Percentiles rank a stretch among this genome's conserved stretches.
phyloP scores from a whole-genome alignment of 192 early-diverging fungal species.

The Coemansia sp. region DNA sequence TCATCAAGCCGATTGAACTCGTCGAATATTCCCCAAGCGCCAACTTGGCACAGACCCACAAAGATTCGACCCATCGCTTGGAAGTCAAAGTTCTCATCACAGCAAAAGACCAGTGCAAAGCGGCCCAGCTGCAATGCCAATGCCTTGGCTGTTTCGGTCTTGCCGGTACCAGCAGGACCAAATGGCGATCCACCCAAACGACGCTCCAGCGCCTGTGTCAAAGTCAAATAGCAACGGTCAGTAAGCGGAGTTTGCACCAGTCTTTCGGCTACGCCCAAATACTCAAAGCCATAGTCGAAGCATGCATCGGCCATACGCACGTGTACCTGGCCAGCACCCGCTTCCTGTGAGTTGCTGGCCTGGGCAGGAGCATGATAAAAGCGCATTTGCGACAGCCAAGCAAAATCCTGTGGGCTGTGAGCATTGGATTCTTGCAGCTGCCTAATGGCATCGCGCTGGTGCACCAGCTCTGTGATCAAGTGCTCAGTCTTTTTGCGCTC shows the following conservation, averaged over 20 bases:
- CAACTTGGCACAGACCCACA: slow-evolving; percentile 96
- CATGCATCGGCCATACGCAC: slow-evolving; percentile 92
- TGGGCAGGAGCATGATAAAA: slow-evolving; percentile 72
- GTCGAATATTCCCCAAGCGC: slow-evolving; percentile 99
- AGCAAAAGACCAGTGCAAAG: slow-evolving; percentile 99
- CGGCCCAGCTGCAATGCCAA: slow-evolving; percentile 92
- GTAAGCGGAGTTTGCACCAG: slow-evolving; percentile 99
- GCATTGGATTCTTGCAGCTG: slow-evolving; percentile 56
- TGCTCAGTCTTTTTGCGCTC: slow-evolving; percentile 95
- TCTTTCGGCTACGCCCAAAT: slow-evolving; percentile 93
- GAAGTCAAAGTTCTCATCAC: slow-evolving; percentile 99
- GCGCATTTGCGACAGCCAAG: slow-evolving; percentile 95
- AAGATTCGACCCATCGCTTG: slow-evolving; percentile 99
- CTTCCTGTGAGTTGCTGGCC: neutral
- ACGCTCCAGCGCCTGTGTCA: slow-evolving; percentile 93
- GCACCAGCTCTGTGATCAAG: slow-evolving; percentile 97
- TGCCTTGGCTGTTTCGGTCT: slow-evolving; percentile 98
- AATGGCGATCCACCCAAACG: slow-evolving; percentile 96
- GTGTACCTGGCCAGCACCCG: slow-evolving; percentile 60
- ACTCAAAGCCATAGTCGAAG: slow-evolving; percentile 97
- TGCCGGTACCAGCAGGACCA: slow-evolving; percentile 98
- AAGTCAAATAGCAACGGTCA: slow-evolving; percentile 96
- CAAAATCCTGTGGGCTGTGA: slow-evolving; percentile 72
- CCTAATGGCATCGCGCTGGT: slow-evolving; percentile 93
- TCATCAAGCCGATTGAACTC: slow-evolving; percentile 99